Conservation (phyloP, 164 flowering plant species). For the Paratinospora sagittata region DNA sequence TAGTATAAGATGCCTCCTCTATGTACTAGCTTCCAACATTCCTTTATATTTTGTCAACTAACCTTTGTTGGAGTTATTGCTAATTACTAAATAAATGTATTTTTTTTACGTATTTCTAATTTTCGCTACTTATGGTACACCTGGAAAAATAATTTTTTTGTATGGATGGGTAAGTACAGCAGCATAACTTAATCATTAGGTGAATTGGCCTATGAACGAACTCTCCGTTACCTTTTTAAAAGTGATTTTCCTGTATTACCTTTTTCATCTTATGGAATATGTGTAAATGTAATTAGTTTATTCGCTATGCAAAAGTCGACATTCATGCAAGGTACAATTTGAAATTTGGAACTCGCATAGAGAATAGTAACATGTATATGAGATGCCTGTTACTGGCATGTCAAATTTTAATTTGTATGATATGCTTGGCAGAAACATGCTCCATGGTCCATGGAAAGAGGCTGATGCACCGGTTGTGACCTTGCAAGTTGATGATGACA, state of each 20-base stretch:
- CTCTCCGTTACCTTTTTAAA: background rate
- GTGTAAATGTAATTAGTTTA: background rate
- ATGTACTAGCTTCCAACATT: too few relatives aligned
- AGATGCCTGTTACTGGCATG: constrained; percentile 2
- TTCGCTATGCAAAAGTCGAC: background rate
- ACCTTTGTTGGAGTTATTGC: too few relatives aligned
- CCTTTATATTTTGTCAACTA: too few relatives aligned
- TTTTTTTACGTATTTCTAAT: too few relatives aligned
- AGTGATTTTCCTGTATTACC: background rate
- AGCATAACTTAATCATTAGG: too few relatives aligned
- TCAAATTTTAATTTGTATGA: constrained; percentile 2
- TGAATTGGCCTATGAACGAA: too few relatives aligned
- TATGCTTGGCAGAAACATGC: constrained; percentile 79
- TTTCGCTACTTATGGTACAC: too few relatives aligned
- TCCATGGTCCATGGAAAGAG: constrained; percentile 98
- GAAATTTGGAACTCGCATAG: background rate
- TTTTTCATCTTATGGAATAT: background rate
- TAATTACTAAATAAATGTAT: too few relatives aligned
- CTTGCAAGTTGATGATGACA: constrained; percentile 82
- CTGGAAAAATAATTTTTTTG: too few relatives aligned
- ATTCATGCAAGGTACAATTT: background rate
- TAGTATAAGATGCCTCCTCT: too few relatives aligned
- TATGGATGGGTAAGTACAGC: too few relatives aligned
- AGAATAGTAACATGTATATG: background rate
- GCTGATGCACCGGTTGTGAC: constrained; percentile 67